phyloP scores from a whole-genome alignment of 192 early-diverging fungal species.

The Geosiphon pyriformis region DNA sequence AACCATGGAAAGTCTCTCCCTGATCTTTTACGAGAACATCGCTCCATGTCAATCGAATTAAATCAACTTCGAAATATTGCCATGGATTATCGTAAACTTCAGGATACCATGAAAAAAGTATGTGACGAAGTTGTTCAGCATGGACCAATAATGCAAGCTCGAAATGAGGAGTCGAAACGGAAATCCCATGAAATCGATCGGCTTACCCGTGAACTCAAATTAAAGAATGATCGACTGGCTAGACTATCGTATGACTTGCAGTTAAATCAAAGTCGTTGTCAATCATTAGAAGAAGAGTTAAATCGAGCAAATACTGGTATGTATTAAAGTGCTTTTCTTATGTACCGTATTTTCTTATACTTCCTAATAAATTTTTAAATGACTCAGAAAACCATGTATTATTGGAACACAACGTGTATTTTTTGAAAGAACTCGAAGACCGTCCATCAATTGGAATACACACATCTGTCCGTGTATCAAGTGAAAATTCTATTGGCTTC shows the following conservation, averaged over 20 bases:
- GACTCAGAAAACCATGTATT: background rate
- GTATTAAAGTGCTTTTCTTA: too few species aligned
- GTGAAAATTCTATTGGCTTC: background rate
- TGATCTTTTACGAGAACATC: background rate
- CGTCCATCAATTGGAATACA: background rate
- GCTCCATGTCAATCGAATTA: background rate
- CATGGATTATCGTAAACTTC: background rate
- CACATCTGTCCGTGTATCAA: background rate
- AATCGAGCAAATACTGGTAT: too few species aligned
- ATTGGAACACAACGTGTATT: background rate
- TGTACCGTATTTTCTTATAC: too few species aligned
- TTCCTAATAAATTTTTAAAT: too few species aligned
- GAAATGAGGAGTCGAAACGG: background rate
- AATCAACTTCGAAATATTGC: background rate
- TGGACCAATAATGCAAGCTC: background rate
- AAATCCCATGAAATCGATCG: background rate
- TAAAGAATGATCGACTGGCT: background rate
- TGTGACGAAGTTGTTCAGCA: background rate
- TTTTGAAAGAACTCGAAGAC: background rate
- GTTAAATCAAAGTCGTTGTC: too few species aligned
- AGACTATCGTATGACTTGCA: background rate
- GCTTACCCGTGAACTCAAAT: background rate
- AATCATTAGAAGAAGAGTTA: too few species aligned
- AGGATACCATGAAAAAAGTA: background rate
- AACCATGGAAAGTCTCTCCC: background rate